These are phyloP conservation scores for Rhizophagus sp. DNA, from an alignment of 192 early-diverging fungal genomes.

Conservation along the genomic window DNA sequence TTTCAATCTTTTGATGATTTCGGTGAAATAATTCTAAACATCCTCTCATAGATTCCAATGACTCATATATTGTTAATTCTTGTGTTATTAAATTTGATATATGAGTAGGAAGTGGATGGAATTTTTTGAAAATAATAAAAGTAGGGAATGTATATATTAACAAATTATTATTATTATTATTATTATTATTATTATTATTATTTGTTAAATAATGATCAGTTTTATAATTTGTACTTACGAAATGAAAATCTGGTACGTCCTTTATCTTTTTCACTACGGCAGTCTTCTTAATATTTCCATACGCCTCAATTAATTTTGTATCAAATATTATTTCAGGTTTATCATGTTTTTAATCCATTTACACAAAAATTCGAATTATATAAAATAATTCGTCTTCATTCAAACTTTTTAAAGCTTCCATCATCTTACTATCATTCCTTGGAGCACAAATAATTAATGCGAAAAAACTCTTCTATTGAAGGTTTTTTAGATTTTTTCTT, in stretches of 20 bases:
- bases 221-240: neutral
- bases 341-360: constrained; percentile 2
- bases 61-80: constrained; percentile 5
- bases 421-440: constrained; percentile 14
- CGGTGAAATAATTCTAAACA: neutral
- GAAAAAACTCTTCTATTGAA: neutral
- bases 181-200: too few species aligned
- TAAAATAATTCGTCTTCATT: neutral
- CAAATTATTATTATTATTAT: too few species aligned
- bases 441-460: neutral
- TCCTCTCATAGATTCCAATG: constrained; percentile 9
- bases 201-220: too few species aligned
- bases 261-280: neutral
- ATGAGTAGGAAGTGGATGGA: neutral
- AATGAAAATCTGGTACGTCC: neutral
- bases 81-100: neutral
- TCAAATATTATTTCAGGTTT: neutral
- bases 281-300: neutral
- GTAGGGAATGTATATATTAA: neutral
- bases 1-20: neutral
- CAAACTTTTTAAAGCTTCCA: neutral
- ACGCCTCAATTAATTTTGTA: neutral
- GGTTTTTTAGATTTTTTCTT: neutral
- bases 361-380: neutral
- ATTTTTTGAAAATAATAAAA: neutral